Evolutionary conservation across 1,139 yeast species (phyloP), one percentile per base, ranked within the genome.

Genomic region (Lodderomyces pseudojiufengensis): DNA sequence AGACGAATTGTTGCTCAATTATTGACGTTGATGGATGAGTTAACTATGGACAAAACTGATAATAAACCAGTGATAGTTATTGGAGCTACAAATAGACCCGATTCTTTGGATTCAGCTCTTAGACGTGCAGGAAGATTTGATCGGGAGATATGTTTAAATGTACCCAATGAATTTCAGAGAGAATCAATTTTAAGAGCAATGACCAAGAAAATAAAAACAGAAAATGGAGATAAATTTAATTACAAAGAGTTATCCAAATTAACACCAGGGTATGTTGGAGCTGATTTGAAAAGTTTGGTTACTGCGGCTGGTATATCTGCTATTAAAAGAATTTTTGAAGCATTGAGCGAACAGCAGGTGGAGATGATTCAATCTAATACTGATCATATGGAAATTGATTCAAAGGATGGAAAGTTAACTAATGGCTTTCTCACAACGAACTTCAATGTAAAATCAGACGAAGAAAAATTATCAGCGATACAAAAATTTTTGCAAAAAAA

Each of bases 241-340:
- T 86, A 78, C 53, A 59, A 65, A 33, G 76, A 76, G 44, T 65
- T 92, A 33, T 96, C 98, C 1, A 90, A 90, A 53, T 65, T 87
- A 64, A 94, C 99, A 0, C 97, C 99, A 0, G 99, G 99, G 10
- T 92, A 82, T 59, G 99, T 92, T 3, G 99, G 98, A 31, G 98
- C 98, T 1, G 99, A 92, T 66, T 70, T 92, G 48, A 88, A 88
- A 50, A 95, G 97, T 16, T 71, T 92, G 42, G 95, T 88, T 0
- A 81, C 97, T 0, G 97, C 97, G 2, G 95, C 98, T 0, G 98
- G 98, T 38, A 84, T 90, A 20, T 77, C 87, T 42, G 97, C 98
- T 1, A 90, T 92, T 44, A 90, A 90, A 54, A 73, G 98, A 49
- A 90, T 94, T 5, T 90, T 92, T 51, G 75, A 70, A 43, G 55